Evolutionary conservation across 2,329 filamentous ascomycete species (phyloP).

Genomic region (Colletotrichum somersetense): DNA sequence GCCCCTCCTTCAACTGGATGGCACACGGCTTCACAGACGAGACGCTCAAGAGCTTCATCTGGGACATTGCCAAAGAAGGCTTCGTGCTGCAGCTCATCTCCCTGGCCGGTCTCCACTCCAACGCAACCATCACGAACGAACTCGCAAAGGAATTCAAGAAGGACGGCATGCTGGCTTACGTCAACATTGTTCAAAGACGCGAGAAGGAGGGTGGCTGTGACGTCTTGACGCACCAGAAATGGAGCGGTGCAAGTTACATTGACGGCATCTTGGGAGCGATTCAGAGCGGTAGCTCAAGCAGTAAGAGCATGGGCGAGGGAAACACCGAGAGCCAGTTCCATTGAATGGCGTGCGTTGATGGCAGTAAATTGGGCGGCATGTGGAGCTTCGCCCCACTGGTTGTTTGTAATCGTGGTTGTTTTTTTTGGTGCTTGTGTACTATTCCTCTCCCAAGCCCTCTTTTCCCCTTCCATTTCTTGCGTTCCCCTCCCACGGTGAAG

Average conservation of each 20-base stretch:
- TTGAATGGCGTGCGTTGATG: constrained; percentile 43
- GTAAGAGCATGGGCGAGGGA: constrained; percentile 93
- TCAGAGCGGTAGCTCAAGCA: constrained; percentile 90
- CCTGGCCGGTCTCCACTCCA: constrained; percentile 75
- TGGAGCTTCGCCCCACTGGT: background rate
- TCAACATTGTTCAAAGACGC: constrained; percentile 88
- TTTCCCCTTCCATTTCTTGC: background rate
- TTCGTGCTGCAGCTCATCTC: constrained; percentile 78
- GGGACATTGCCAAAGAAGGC: constrained; percentile 93
- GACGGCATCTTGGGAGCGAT: constrained; percentile 92
- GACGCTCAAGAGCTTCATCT: constrained; percentile 90
- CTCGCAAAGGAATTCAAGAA: constrained; percentile 85
- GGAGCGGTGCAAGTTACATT: constrained; percentile 78
- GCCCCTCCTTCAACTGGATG: constrained; percentile 99
- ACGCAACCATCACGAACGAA: constrained; percentile 75
- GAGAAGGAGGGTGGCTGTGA: constrained; percentile 94
- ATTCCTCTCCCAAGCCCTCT: background rate
- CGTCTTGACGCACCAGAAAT: constrained; percentile 95
- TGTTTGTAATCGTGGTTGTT: background rate
- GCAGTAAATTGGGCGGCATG: constrained; percentile 12
- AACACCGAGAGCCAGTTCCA: constrained; percentile 84
- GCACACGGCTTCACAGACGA: constrained; percentile 89
- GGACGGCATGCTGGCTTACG: constrained; percentile 97
- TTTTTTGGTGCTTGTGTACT: too few species aligned
- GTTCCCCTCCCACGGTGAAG: background rate